These are phyloP conservation scores for Globisporangium radiosum DNA, from an alignment of 352 stramenopile genomes.

Conservation along the genomic window DNA sequence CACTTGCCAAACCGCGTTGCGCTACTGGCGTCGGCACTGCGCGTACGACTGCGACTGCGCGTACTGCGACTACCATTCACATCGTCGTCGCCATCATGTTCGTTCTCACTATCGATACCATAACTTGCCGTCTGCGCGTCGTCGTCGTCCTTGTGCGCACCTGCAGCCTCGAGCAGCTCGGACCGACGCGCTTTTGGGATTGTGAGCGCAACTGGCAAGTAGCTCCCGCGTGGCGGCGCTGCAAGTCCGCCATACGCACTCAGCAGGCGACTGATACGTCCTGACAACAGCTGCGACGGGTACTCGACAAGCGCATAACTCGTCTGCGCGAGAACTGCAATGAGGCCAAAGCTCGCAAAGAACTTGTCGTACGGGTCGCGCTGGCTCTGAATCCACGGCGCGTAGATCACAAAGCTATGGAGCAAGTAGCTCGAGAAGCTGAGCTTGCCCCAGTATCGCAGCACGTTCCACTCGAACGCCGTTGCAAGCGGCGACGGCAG, in stretches of 20 bases:
- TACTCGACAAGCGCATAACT: constrained; percentile 41
- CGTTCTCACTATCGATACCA: not conserved
- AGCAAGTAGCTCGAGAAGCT: constrained; percentile 40
- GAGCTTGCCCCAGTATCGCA: constrained; percentile 28
- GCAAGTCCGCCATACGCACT: not conserved
- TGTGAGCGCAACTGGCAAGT: constrained; percentile 1
- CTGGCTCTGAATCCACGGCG: constrained; percentile 14
- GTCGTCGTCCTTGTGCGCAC: not conserved
- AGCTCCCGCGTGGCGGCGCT: not conserved
- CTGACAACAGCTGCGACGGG: constrained; percentile 34
- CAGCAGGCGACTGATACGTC: constrained; percentile 19
- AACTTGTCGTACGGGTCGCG: constrained; percentile 28
- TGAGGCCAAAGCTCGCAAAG: constrained; percentile 24
- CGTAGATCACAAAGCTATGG: constrained; percentile 37
- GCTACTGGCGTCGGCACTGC: too few relatives aligned
- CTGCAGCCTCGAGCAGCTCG: not conserved
- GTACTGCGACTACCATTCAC: not conserved
- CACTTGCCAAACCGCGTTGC: too few relatives aligned
- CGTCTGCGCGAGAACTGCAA: constrained; percentile 20
- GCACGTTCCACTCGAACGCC: constrained; percentile 24
- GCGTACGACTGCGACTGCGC: too few relatives aligned
- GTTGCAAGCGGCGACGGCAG: constrained; percentile 18
- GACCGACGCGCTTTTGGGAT: not conserved
- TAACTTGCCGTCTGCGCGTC: too few relatives aligned
- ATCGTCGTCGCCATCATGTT: not conserved